Base-by-base conservation (phyloP, 768 basidiomycete species). In the Termitomyces sp. region DNA sequence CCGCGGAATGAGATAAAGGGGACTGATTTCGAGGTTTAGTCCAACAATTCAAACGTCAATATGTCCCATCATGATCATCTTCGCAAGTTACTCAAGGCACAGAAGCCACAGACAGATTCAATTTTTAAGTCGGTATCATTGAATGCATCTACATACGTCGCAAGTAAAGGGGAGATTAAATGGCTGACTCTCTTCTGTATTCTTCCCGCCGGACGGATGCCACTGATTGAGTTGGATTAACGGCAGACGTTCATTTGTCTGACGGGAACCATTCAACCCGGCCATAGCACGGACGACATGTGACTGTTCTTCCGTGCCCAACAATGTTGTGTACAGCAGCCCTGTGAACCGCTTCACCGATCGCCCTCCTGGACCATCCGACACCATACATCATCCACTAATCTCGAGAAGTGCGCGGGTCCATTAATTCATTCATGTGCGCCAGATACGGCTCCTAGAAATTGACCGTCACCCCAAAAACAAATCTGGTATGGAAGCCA, bases 381-480 rank as follows among this genome's bases (percentile, higher is more conserved):
- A 44, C 21, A n/a, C 42, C 24, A 53, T 43, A n/a, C 10, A 17
- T 52, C 32, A 21, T 14, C 28, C 30, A 42, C 14, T 32, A 14
- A 10, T 8, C 34, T 52, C 30, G 30, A 52, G 41, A 52, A 44
- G 43, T 45, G n/a, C 17, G 44, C n/a, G 35, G 14, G 34, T 32
- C 37, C 52, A 45, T 45, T 12, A 15, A 43, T 43, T 24, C 30
- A 43, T 51, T 43, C 19, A 11, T 45, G 35, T 19, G 41, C 21
- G 34, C 12, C n/a, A n/a, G 22, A 45, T 28, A 35, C 21, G 15
- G 28, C 51, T 52, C 41, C 42, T 21, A 50, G 28, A 42, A 50
- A 50, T 38, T 24, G n/a, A 30, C 34, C 32, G 15, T 45, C 43
- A 52, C 41, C 52, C 50, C 49, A 45, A 44, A 52, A 52, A 30